Conservation (phyloP, 768 basidiomycete genomes). For the Lentinula aciculospora region DNA sequence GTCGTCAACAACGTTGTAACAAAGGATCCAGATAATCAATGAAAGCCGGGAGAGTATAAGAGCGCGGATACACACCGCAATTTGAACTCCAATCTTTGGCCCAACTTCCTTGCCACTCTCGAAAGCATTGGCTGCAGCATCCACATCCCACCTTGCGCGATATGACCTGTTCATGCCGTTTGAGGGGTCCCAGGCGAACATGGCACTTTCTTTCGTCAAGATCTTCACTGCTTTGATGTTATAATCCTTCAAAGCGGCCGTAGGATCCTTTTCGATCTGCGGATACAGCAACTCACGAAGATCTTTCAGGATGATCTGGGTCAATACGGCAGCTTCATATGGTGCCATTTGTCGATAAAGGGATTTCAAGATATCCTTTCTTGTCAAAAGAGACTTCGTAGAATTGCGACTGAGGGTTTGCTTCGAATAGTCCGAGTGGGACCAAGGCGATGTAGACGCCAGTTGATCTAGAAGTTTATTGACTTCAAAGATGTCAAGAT, state of each 20-base stretch:
- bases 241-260: slow-evolving; percentile 44
- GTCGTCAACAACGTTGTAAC: background rate
- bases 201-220: slow-evolving; percentile 58
- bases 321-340: slow-evolving; percentile 59
- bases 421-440: slow-evolving; percentile 39
- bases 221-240: slow-evolving; percentile 50
- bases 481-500: slow-evolving; percentile 42
- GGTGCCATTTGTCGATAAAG: slow-evolving; percentile 61
- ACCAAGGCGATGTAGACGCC: slow-evolving; percentile 60
- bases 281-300: slow-evolving; percentile 77
- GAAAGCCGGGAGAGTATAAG: background rate
- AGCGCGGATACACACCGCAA: slow-evolving; percentile 45
- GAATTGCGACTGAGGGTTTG: slow-evolving; percentile 26
- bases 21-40: background rate
- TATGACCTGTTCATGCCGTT: slow-evolving; percentile 49
- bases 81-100: slow-evolving; percentile 52
- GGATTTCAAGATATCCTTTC: slow-evolving; percentile 12
- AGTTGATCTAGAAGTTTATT: slow-evolving; percentile 71
- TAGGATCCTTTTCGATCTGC: slow-evolving; percentile 44
- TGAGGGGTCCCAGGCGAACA: slow-evolving; percentile 67
- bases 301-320: slow-evolving; percentile 88
- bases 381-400: background rate
- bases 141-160: slow-evolving; percentile 49
- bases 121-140: slow-evolving; percentile 44
- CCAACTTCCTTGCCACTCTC: slow-evolving; percentile 25